Evolutionary conservation across 768 basidiomycete genomes (phyloP).

Genomic region (Boletus sp.): DNA sequence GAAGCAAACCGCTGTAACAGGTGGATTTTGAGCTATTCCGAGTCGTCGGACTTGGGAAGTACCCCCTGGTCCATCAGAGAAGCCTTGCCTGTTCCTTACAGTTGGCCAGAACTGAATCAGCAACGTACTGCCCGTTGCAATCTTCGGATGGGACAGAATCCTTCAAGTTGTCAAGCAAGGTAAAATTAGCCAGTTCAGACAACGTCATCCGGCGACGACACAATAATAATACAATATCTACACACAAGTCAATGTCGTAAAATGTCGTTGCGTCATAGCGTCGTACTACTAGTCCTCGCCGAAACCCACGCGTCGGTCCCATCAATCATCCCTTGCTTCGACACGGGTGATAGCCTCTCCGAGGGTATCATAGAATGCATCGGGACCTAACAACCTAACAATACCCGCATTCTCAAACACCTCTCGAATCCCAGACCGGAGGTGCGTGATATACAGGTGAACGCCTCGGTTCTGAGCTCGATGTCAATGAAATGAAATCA

Average conservation of each 20-base stretch:
- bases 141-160: not conserved
- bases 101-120: too few relatives aligned
- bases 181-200: too few relatives aligned
- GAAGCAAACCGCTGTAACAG: too few relatives aligned
- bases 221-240: not conserved
- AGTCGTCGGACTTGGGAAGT: too few relatives aligned
- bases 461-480: slow-evolving; percentile 42
- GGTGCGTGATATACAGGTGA: slow-evolving; percentile 45
- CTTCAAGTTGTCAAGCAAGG: too few relatives aligned
- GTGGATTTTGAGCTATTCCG: too few relatives aligned
- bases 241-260: not conserved
- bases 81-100: too few relatives aligned
- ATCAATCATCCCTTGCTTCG: slow-evolving; percentile 24
- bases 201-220: not conserved
- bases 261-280: not conserved
- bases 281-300: not conserved
- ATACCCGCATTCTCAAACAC: slow-evolving; percentile 47
- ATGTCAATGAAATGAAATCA: not conserved
- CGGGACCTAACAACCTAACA: slow-evolving; percentile 41
- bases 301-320: not conserved
- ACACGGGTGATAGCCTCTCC: slow-evolving; percentile 41
- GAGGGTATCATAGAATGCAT: slow-evolving; percentile 44
- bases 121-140: not conserved
- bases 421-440: slow-evolving; percentile 35
- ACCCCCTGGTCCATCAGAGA: too few relatives aligned